Evolutionary conservation across 2,329 filamentous ascomycete species (phyloP).

Genomic region (Nigrograna mackinnonii): DNA sequence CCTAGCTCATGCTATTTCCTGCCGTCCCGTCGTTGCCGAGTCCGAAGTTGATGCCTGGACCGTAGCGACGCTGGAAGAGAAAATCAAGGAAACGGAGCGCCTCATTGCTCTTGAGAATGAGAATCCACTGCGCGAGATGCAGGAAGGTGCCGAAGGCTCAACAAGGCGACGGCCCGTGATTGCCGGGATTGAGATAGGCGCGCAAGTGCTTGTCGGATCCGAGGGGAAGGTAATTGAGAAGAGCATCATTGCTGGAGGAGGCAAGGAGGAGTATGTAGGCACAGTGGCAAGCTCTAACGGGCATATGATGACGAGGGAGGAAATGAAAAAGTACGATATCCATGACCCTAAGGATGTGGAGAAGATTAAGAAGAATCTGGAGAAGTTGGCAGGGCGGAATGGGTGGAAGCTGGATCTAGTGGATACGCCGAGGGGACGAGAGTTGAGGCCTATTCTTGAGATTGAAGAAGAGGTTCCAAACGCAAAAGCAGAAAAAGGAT

Average conservation of each 20-base stretch:
- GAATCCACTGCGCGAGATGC: slow-evolving; percentile 38
- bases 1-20: slow-evolving; percentile 75
- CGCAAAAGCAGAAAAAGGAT: slow-evolving; percentile 20
- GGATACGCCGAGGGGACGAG: slow-evolving; percentile 67
- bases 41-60: slow-evolving; percentile 56
- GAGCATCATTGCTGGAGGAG: slow-evolving; percentile 50
- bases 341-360: slow-evolving; percentile 67
- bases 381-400: slow-evolving; percentile 69
- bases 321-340: slow-evolving; percentile 70
- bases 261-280: slow-evolving; percentile 58
- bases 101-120: slow-evolving; percentile 24
- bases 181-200: slow-evolving; percentile 64
- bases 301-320: slow-evolving; percentile 64
- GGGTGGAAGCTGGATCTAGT: slow-evolving; percentile 83
- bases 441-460: slow-evolving; percentile 73
- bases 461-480: slow-evolving; percentile 40
- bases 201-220: slow-evolving; percentile 57
- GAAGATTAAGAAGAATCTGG: slow-evolving; percentile 68
- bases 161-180: slow-evolving; percentile 50
- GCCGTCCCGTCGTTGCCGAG: slow-evolving; percentile 69
- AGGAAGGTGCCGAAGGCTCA: slow-evolving; percentile 28
- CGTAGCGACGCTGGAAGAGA: slow-evolving; percentile 33
- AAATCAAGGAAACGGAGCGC: slow-evolving; percentile 27
- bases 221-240: slow-evolving; percentile 62
- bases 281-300: slow-evolving; percentile 63